phyloP scores from a whole-genome alignment of 1,139 yeast species.

The Candida sp. region DNA sequence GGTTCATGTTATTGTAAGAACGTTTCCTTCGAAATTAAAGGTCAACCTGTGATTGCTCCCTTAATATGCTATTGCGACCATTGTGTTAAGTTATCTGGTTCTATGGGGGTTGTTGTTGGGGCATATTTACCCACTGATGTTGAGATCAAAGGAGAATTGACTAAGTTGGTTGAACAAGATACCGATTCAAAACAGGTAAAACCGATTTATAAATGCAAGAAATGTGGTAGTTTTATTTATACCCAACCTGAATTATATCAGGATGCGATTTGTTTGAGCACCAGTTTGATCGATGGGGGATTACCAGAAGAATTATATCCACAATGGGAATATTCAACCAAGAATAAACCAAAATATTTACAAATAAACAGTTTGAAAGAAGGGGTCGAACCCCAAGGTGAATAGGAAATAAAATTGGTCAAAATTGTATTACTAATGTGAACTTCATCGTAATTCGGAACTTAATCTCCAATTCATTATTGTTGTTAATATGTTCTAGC shows the following conservation, averaged over 20 bases:
- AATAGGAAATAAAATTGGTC: background rate
- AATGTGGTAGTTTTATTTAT: background rate
- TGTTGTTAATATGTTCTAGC: too few species aligned
- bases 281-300: background rate
- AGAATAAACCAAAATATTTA: background rate
- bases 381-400: background rate
- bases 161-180: background rate
- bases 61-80: slow-evolving; percentile 1
- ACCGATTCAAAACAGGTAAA: background rate
- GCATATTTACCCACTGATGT: background rate
- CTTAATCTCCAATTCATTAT: too few species aligned
- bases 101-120: background rate
- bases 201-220: background rate
- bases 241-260: background rate
- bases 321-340: background rate
- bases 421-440: too few species aligned
- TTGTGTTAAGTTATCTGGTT: background rate
- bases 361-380: background rate
- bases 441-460: too few species aligned
- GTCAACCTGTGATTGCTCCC: background rate
- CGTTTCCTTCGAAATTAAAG: background rate
- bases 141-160: background rate
- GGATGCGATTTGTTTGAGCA: background rate
- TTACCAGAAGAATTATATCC: background rate
- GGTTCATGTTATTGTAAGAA: background rate